These are phyloP conservation scores for Microdochium paspali DNA, from an alignment of 2,329 filamentous ascomycete genomes.

Conservation along the genomic window DNA sequence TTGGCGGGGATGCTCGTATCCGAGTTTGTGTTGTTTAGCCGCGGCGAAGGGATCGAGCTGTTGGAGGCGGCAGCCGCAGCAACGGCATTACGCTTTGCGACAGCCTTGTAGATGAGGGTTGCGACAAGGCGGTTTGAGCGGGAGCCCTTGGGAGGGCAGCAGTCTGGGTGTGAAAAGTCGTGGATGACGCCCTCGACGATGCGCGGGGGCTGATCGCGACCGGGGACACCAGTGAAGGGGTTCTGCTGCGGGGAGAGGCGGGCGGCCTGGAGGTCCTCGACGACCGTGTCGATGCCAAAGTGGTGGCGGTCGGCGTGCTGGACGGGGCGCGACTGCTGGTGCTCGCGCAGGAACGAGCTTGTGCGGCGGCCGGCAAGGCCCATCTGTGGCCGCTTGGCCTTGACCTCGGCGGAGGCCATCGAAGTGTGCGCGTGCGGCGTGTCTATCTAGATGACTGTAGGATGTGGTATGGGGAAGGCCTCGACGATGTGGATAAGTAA, in stretches of 20 bases:
- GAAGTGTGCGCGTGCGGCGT: no score
- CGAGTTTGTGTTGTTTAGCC: constrained; percentile 20
- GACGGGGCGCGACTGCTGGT: constrained; percentile 54
- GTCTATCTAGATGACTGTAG: no score
- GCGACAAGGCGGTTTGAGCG: constrained; percentile 45
- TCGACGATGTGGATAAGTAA: no score
- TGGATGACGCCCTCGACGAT: constrained; percentile 55
- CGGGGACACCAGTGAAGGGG: constrained; percentile 52
- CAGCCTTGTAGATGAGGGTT: constrained; percentile 53
- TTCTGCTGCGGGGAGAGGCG: constrained; percentile 16
- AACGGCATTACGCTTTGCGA: constrained; percentile 8
- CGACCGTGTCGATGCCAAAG: constrained; percentile 56
- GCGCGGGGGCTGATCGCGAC: constrained; percentile 45
- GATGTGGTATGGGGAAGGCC: no score
- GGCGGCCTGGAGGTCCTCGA: constrained; percentile 41
- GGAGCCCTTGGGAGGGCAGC: constrained; percentile 40
- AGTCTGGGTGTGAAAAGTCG: constrained; percentile 54
- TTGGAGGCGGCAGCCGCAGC: constrained; percentile 8
- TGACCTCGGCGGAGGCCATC: not conserved
- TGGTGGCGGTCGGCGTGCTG: constrained; percentile 38
- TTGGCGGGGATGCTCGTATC: constrained; percentile 37
- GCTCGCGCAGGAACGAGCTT: constrained; percentile 53
- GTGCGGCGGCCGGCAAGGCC: constrained; percentile 36
- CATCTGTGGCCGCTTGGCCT: not conserved
- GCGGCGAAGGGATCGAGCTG: constrained; percentile 20